Evolutionary conservation across 805 yeast genomes (phyloP).

Genomic region (Wickerhamiella dianesei): DNA sequence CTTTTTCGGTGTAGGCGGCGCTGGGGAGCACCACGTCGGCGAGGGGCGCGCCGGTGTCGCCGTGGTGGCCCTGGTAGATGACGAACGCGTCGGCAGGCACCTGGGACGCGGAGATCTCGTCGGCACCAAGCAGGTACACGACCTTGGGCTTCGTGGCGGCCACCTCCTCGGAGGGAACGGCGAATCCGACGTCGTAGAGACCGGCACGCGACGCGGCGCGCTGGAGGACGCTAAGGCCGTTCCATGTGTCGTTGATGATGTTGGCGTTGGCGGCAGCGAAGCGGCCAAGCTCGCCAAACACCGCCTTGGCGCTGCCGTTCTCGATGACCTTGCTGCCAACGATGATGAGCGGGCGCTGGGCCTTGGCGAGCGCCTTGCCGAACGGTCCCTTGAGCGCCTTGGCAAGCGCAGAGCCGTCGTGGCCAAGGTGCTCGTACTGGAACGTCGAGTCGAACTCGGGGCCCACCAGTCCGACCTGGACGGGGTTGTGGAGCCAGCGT

Average conservation of each 20-base stretch:
- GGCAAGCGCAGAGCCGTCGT: slow-evolving; percentile 40
- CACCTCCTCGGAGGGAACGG: slow-evolving; percentile 35
- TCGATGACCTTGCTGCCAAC: slow-evolving; percentile 72
- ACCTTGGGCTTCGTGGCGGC: slow-evolving; percentile 48
- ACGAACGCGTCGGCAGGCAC: slow-evolving; percentile 79
- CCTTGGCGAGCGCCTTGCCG: slow-evolving; percentile 53
- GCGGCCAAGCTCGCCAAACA: slow-evolving; percentile 32
- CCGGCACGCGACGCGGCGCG: slow-evolving; percentile 83
- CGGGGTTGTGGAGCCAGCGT: slow-evolving; percentile 60
- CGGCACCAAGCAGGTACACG: slow-evolving; percentile 72
- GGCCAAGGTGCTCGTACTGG: slow-evolving; percentile 49
- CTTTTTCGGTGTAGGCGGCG: slow-evolving; percentile 77
- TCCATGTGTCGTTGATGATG: slow-evolving; percentile 63
- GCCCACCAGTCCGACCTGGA: slow-evolving; percentile 55
- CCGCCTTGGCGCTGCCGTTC: slow-evolving; percentile 39
- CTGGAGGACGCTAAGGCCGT: slow-evolving; percentile 66
- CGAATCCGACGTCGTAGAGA: slow-evolving; percentile 75
- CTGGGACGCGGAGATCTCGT: slow-evolving; percentile 53
- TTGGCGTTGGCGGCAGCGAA: slow-evolving; percentile 44
- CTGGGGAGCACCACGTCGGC: slow-evolving; percentile 84
- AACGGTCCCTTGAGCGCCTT: slow-evolving; percentile 51
- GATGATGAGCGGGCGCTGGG: slow-evolving; percentile 63
- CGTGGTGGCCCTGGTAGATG: slow-evolving; percentile 84
- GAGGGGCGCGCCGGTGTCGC: slow-evolving; percentile 74
- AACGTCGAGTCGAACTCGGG: slow-evolving; percentile 68